Evolutionary conservation across 345 rosid genomes (phyloP).

Genomic region (Murraya koenigii): DNA sequence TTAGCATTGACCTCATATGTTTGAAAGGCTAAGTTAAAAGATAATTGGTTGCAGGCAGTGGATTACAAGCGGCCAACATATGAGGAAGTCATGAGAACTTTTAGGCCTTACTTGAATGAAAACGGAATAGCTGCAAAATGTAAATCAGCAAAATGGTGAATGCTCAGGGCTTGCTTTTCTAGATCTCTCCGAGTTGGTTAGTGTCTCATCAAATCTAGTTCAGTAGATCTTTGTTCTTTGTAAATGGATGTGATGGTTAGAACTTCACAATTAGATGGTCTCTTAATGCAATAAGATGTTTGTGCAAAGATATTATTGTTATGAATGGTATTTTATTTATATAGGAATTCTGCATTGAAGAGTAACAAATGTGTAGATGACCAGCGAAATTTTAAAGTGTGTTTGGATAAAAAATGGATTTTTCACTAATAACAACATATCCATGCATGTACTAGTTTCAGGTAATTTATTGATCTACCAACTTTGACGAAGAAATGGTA

Average conservation of each 20-base stretch:
- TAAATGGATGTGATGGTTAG: constrained; percentile 36
- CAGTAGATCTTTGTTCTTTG: constrained; percentile 24
- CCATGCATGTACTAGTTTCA: too few relatives aligned
- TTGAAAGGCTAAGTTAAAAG: neutral
- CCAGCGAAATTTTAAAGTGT: neutral
- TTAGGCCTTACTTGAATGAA: constrained; percentile 59
- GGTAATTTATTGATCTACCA: too few relatives aligned
- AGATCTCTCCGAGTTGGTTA: constrained; percentile 15
- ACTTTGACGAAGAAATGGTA: too few relatives aligned
- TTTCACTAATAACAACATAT: too few relatives aligned
- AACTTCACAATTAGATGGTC: constrained; percentile 28
- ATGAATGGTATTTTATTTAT: neutral
- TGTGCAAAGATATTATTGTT: constrained; percentile 8
- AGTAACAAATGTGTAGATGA: neutral
- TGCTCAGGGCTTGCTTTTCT: constrained; percentile 13
- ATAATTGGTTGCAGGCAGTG: constrained; percentile 60
- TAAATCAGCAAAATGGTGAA: constrained; percentile 91
- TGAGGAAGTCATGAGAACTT: constrained; percentile 82
- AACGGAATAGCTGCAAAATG: constrained; percentile 68
- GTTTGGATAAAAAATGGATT: too few relatives aligned
- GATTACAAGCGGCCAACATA: constrained; percentile 98
- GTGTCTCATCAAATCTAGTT: constrained; percentile 12
- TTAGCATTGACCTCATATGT: neutral
- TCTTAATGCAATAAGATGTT: constrained; percentile 28
- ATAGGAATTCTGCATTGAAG: neutral